Base-by-base conservation (phyloP, 2,329 filamentous ascomycete species). In the Aspergillus transmontanensis region DNA sequence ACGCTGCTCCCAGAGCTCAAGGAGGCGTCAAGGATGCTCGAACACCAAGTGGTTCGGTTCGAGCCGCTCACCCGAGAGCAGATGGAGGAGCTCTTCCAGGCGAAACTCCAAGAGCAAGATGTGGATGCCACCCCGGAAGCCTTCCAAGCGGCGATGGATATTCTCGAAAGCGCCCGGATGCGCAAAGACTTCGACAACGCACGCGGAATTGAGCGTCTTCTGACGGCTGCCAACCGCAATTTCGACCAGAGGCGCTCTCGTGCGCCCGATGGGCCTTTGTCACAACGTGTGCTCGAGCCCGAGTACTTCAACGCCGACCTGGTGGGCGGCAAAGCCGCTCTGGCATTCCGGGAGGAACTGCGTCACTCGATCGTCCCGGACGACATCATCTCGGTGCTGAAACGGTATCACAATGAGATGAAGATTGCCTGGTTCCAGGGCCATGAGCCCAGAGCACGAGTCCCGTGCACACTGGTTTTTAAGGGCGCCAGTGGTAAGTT, bases 131-230 rank as follows among this genome's bases (percentile, higher is more conserved):
- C 68, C 1, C 62, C 65, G 0, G 67, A 69, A 45, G 68, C 65
- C 21, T 62, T 69, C 34, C 60, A 66, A 16, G 64, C 61, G 2
- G 67, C 68, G 4, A 45, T 69, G 55, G 61, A 68, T 28, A 63
- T 66, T 7, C 63, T 70, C 12, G 64, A 67, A 12, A 59, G 54
- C 14, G 62, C 65, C 5, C 64, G 64, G 16, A 64, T 68, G 64
- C 65, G 67, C 45, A 63, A 63, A 32, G 66, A 69, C n/a, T 69
- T 70, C 32, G 66, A 66, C 45, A 64, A 70, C 21, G 68, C 64
- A 3, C 58, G 65, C 12, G 67, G 64, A 1, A 59, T 68, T 32
- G 67, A 69, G 12, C 69, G 63, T 23, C 63, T 69, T n/a, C 60
- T 69, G 11, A 45, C 55, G 10, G 65, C 59, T 26, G 68, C 68